Evolutionary conservation across 106 monocot species (phyloP).

Genomic region (Dioscorea alata): DNA sequence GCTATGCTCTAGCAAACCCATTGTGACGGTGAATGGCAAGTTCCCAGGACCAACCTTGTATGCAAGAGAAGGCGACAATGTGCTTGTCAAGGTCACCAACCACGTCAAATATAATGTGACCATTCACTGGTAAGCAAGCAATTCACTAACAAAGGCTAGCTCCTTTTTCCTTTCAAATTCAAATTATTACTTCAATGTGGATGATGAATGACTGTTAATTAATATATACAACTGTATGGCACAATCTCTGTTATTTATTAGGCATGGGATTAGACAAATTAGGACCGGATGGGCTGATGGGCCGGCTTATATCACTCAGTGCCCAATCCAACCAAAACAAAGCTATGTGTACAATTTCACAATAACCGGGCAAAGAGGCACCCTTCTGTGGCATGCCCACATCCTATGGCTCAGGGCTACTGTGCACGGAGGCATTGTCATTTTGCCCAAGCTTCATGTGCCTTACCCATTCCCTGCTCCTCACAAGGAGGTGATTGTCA

Average conservation of each 20-base stretch:
- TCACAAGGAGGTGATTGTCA: constrained; percentile 32
- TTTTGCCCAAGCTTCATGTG: constrained; percentile 41
- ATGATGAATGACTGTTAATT: too few species aligned
- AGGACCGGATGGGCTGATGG: constrained; percentile 68
- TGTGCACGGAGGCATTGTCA: constrained; percentile 61
- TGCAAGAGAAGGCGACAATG: constrained; percentile 64
- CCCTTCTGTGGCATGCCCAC: constrained; percentile 68
- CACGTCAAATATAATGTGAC: constrained; percentile 62
- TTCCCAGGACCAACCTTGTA: constrained; percentile 63
- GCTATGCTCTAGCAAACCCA: constrained; percentile 49
- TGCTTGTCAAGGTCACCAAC: constrained; percentile 64
- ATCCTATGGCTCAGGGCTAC: constrained; percentile 56
- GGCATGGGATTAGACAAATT: constrained; percentile 65
- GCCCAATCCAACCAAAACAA: constrained; percentile 49
- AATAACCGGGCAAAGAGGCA: constrained; percentile 55
- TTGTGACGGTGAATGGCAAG: constrained; percentile 55
- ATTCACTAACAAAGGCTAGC: too few species aligned
- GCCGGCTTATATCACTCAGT: constrained; percentile 74
- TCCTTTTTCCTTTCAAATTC: too few species aligned
- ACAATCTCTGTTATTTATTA: constrained; percentile 1
- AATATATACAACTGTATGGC: too few species aligned
- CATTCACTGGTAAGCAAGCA: constrained; percentile 53
- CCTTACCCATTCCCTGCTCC: constrained; percentile 67
- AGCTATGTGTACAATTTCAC: constrained; percentile 70
- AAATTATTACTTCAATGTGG: too few species aligned